Percentiles rank a stretch among this genome's conserved stretches.
Evolutionary conservation across 345 rosid species (phyloP).

Genomic region (Turnera subulata): DNA sequence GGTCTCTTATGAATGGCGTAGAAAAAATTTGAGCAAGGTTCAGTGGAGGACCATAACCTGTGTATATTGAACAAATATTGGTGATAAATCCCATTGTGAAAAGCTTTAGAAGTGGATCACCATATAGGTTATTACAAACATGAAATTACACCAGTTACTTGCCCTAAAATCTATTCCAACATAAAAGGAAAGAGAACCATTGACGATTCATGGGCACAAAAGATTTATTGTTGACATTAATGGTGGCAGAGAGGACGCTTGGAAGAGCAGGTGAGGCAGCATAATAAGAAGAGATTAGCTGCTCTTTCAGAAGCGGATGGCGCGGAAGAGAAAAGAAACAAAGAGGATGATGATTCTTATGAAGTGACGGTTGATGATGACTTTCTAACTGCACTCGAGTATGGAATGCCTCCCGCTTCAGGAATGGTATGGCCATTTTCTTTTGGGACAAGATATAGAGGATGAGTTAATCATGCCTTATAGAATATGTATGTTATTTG

Average conservation of each 20-base stretch:
- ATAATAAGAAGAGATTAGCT: conserved; percentile 65
- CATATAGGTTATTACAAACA: too few species aligned
- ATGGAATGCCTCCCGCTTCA: conserved; percentile 98
- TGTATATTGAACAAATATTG: too few species aligned
- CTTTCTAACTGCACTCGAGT: conserved; percentile 89
- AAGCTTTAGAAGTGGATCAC: too few species aligned
- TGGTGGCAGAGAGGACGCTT: conserved; percentile 65
- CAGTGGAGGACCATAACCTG: too few species aligned
- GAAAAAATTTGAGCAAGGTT: too few species aligned
- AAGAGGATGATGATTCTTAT: conserved; percentile 61
- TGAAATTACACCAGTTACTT: too few species aligned
- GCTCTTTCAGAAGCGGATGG: conserved; percentile 28
- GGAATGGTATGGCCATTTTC: conserved; percentile 67
- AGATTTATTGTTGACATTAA: conserved; percentile 6
- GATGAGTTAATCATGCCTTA: too few species aligned
- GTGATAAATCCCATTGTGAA: too few species aligned
- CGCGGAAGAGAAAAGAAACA: conserved; percentile 29
- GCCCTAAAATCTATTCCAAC: too few species aligned
- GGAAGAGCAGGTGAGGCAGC: conserved; percentile 94
- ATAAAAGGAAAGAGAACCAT: background rate
- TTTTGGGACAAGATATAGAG: too few species aligned
- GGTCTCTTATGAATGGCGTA: too few species aligned
- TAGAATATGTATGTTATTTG: too few species aligned
- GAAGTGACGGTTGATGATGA: conserved; percentile 94
- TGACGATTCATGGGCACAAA: background rate